Conservation (phyloP, 306 rosid species). For the Prunus dulcis region DNA sequence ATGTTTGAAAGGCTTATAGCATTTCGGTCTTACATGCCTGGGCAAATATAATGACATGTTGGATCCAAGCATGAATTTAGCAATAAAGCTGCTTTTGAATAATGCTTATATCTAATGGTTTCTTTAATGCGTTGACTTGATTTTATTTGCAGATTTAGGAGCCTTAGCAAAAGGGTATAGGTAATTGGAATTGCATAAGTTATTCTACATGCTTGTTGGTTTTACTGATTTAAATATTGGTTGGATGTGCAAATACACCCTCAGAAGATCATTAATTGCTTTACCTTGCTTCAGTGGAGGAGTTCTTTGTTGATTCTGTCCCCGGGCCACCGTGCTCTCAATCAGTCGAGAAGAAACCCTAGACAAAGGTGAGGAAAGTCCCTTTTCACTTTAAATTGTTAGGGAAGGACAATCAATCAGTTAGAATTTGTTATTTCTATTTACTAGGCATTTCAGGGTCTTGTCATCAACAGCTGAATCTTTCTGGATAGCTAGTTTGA, state of each 20-base stretch:
- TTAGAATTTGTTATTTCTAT: constrained; percentile 30
- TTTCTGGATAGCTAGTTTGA: constrained; percentile 37
- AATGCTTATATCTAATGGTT: background rate
- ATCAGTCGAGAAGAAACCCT: constrained; percentile 84
- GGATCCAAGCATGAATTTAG: background rate
- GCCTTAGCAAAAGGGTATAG: constrained; percentile 88
- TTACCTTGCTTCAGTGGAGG: constrained; percentile 68
- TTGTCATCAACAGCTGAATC: constrained; percentile 30
- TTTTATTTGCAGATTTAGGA: constrained; percentile 77
- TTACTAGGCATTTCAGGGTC: constrained; percentile 38
- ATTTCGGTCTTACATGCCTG: background rate
- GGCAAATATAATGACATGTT: no score
- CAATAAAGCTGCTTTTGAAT: background rate
- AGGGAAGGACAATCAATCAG: constrained; percentile 41
- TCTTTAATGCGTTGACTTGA: constrained; percentile 4
- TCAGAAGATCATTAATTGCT: constrained; percentile 4
- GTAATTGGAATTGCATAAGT: constrained; percentile 31
- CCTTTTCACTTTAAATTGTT: constrained; percentile 33
- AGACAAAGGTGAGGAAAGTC: constrained; percentile 35
- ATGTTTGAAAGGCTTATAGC: constrained; percentile 3
- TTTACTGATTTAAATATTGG: constrained; percentile 3
- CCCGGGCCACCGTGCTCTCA: constrained; percentile 74
- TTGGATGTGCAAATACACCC: background rate
- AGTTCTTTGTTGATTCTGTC: constrained; percentile 87
- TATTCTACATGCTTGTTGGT: background rate